Evolutionary conservation across 2,329 filamentous ascomycete genomes (phyloP).

Genomic region (Akanthomyces lecanii): DNA sequence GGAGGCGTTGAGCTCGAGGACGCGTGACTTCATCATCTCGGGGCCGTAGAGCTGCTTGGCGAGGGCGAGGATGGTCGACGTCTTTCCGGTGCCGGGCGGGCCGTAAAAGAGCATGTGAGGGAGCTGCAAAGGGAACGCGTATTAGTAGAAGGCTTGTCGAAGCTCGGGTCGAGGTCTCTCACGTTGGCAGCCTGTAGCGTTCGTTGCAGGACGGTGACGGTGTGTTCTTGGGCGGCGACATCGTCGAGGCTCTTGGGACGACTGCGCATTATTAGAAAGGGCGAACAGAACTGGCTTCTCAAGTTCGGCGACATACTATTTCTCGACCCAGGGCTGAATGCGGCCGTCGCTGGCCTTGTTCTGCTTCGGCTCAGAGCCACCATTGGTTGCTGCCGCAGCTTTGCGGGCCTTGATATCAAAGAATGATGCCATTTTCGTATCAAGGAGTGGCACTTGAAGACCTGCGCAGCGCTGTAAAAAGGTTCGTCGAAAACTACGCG

Average conservation of each 20-base stretch:
- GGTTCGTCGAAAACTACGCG: neutral
- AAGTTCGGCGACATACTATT: conserved; percentile 65
- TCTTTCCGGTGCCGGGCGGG: conserved; percentile 95
- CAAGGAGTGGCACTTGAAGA: neutral
- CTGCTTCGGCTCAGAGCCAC: conserved; percentile 59
- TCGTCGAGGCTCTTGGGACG: conserved; percentile 91
- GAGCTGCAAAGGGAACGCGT: conserved; percentile 50
- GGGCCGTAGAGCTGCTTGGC: conserved; percentile 97
- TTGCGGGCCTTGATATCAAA: conserved; percentile 94
- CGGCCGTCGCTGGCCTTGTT: conserved; percentile 57
- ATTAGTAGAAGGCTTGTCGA: neutral
- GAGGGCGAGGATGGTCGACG: conserved; percentile 92
- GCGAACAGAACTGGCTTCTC: neutral
- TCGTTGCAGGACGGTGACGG: conserved; percentile 84
- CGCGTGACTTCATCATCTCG: conserved; percentile 84
- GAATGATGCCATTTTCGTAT: conserved; percentile 70
- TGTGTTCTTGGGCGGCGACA: conserved; percentile 97
- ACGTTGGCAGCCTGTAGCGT: conserved; percentile 94
- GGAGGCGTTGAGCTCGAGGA: conserved; percentile 98
- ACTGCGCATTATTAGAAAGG: conserved; percentile 42
- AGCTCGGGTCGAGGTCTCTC: neutral
- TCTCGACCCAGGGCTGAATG: conserved; percentile 94
- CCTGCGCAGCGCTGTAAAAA: neutral
- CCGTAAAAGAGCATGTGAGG: conserved; percentile 99
- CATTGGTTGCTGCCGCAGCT: conserved; percentile 65